Evolutionary conservation across 768 basidiomycete genomes (phyloP), one percentile per base, ranked within the genome.

Genomic region (Termitomyces sp.): DNA sequence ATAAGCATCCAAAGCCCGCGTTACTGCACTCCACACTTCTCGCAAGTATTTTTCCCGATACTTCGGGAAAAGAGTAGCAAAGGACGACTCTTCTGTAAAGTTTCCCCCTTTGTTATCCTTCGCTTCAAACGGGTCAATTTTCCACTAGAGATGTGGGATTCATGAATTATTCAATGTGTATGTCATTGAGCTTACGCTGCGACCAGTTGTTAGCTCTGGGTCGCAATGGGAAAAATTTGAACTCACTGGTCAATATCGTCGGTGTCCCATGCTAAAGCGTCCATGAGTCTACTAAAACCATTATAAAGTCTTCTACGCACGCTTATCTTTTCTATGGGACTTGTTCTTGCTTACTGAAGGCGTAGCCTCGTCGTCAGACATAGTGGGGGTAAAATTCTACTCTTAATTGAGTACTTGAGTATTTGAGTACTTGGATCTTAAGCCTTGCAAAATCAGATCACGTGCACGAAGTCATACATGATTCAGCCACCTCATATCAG

Each of bases 211-310:
- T 24, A 64, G 61, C 50, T 48, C 22, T 50, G 49, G n/a, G 40
- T 52, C 32, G 20, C 7, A 18, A 38, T 51, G 43, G 54, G 52
- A 53, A 36, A 59, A 51, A 45, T 44, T 48, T 41, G 58, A 32
- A 61, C 94, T 86, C 70, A 96, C 94, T 97, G 95, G 79, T 98
- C 92, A 72, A 98, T 94, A 65, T 97, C 96, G 71, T 98, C 95
- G 45, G 95, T 98, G 68, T 98, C 96, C 96, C 96, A 98, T 67
- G 95, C 96, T 98, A 63, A 55, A 66, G 53, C 59, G 33, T 41
- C 56, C 50, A 61, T 69, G 51, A 58, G 60, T 38, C 60, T 52
- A 26, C 16, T 33, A 2, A 58, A 16, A 54, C 9, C 28, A 3
- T 13, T 11, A 20, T 3, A 26, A n/a, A 40, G 43, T 9, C 9